A percentile compares a stretch with the other conserved stretches of the same genome.
Evolutionary conservation across 225 moss, liverwort and hornwort species (phyloP).

Genomic region (Antitrichia curtipendula): DNA sequence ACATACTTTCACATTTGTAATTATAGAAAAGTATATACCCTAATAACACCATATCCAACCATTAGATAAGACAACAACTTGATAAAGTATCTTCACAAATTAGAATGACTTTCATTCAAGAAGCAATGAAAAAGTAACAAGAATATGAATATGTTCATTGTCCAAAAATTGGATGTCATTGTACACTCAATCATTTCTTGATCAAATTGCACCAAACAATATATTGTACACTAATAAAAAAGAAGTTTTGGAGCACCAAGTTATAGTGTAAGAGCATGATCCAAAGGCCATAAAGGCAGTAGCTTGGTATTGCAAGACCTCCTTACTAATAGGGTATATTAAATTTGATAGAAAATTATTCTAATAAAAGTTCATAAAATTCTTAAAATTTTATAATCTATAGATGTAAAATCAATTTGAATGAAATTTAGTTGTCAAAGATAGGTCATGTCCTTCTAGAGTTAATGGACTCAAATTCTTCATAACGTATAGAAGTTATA

Average conservation of each 20-base stretch:
- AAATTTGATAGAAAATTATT: neutral
- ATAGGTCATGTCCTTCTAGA: accelerated
- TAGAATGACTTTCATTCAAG: too few species aligned
- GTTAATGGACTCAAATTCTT: neutral
- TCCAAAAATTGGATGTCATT: too few species aligned
- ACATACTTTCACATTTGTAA: too few species aligned
- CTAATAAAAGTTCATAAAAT: neutral
- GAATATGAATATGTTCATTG: too few species aligned
- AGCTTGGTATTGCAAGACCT: neutral
- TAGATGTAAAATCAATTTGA: neutral
- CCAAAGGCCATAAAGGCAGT: neutral
- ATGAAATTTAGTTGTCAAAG: accelerated
- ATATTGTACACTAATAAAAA: too few species aligned
- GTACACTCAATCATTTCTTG: too few species aligned
- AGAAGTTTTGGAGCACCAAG: neutral
- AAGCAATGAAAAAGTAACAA: too few species aligned
- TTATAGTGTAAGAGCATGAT: accelerated
- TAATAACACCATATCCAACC: too few species aligned
- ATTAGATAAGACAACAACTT: too few species aligned
- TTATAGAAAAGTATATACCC: too few species aligned
- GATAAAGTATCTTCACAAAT: too few species aligned
- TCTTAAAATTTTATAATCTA: neutral
- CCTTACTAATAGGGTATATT: neutral
- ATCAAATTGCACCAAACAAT: too few species aligned
- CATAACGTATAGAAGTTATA: neutral